phyloP scores from a whole-genome alignment of 176 grass and related monocot species.

The Aegilops umbellulata region DNA sequence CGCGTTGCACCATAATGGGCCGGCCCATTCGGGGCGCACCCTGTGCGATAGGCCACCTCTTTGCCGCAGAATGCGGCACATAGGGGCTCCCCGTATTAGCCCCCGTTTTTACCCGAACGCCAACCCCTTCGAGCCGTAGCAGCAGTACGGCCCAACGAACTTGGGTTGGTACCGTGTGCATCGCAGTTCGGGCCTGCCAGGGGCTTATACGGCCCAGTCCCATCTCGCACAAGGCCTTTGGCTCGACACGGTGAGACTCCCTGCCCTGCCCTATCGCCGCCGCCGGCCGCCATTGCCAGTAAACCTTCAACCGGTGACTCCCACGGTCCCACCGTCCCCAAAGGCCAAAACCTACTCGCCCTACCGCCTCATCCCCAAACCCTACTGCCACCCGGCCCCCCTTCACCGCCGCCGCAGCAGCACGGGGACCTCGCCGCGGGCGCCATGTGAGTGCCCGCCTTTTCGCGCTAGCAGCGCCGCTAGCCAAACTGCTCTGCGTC shows the following conservation, averaged over 20 bases:
- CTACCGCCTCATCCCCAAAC: background rate
- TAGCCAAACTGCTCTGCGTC: too few relatives aligned
- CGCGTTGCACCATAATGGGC: too few relatives aligned
- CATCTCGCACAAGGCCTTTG: background rate
- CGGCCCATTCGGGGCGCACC: too few relatives aligned
- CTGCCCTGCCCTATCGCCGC: background rate
- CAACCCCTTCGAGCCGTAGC: too few relatives aligned
- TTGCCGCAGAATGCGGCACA: too few relatives aligned
- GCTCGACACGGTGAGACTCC: background rate
- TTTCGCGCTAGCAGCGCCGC: background rate
- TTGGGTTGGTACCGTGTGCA: too few relatives aligned
- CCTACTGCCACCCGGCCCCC: background rate
- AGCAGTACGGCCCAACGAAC: too few relatives aligned
- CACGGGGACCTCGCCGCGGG: background rate
- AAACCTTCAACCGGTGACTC: background rate
- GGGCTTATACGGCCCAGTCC: background rate
- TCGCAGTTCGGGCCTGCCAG: too few relatives aligned
- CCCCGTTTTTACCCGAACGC: too few relatives aligned
- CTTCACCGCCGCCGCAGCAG: background rate
- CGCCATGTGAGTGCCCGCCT: slow-evolving; percentile 5
- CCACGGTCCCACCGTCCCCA: background rate
- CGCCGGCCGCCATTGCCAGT: background rate
- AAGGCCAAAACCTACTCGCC: background rate
- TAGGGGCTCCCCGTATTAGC: too few relatives aligned
- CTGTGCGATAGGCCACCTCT: too few relatives aligned